These are phyloP conservation scores for Ustilago lituana DNA, from an alignment of 1,284 basidiomycete species.

Conservation along the genomic window DNA sequence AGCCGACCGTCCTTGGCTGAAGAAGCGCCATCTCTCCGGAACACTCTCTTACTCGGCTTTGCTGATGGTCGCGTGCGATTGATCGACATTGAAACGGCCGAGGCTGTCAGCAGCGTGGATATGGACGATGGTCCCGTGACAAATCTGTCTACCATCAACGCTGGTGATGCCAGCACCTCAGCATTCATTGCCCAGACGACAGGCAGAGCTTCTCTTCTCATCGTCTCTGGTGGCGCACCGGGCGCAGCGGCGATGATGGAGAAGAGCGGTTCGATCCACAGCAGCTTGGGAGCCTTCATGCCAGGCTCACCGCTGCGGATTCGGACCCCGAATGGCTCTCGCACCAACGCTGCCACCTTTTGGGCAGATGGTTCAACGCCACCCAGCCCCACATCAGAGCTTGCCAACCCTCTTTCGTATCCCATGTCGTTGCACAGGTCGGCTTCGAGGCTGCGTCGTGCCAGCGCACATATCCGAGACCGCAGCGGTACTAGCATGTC, in stretches of 20 bases:
- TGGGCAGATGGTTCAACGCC: constrained; percentile 44
- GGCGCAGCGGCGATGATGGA: constrained; percentile 20
- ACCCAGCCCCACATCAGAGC: constrained; percentile 40
- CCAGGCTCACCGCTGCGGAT: constrained; percentile 38
- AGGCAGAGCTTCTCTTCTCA: constrained; percentile 26
- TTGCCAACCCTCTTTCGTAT: constrained; percentile 33
- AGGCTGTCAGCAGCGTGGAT: constrained; percentile 32
- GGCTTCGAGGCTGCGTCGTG: constrained; percentile 29
- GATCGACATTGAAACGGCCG: constrained; percentile 28
- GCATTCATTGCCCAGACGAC: constrained; percentile 35
- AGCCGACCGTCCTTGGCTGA: constrained; percentile 21
- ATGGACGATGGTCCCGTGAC: constrained; percentile 42
- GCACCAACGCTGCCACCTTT: constrained; percentile 31
- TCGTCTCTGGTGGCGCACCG: constrained; percentile 12
- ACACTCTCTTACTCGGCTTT: constrained; percentile 39
- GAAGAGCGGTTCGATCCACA: constrained; percentile 34
- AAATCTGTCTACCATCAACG: constrained; percentile 8
- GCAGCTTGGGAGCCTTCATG: constrained; percentile 23
- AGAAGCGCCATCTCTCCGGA: constrained; percentile 26
- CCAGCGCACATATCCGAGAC: constrained; percentile 38
- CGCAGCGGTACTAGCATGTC: constrained; percentile 17
- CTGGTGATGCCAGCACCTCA: constrained; percentile 22
- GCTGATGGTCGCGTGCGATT: constrained; percentile 30
- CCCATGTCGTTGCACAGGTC: constrained; percentile 49
- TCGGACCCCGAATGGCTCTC: constrained; percentile 38